Evolutionary conservation across 208 protist species (phyloP), one percentile per base, ranked within the genome.

Genomic region (Trypanosoma avium): DNA sequence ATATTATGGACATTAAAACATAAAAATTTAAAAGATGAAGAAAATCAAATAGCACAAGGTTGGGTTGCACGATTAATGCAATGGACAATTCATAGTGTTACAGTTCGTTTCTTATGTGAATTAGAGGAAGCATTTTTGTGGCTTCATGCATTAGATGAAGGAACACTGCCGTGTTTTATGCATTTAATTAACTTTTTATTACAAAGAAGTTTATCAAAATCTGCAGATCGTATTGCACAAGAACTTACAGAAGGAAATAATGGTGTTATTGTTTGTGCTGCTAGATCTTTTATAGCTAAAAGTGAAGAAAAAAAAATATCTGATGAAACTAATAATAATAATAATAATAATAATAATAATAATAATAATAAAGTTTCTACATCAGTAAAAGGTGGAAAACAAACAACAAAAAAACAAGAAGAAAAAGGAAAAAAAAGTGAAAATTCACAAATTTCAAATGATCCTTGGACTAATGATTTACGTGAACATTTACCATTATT

Each of bases 141-240:
- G 87, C 65, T 92, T 40, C 33, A 53, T 19, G 48, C 33, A 32
- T 54, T 96, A 54, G 71, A 73, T 32, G 68, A 75, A 5, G 73
- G 86, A 60, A 83, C 81, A 9, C 65, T 94, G 30, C 86, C 90
- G 10, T 81, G 79, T 61, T 87, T 96, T 52, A 43, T 96, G 64
- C 90, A 96, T 68, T 57, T 92, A 15, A 70, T 96, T 10, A 94
- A 94, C 68, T 70, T 82, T 46, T 56, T 96, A 8, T 63, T 94
- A 56, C 83, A 90, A 73, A 82, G 90, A 59, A 92, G 83, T 60
- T 70, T 92, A 6, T 96, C 90, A 30, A 96, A 96, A 65, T 78
- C 75, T 22, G 90, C 87, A 0, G 86, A 93, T 58, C 84, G 87
- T 45, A 78, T 94, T 33, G 81, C 87, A 22, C 63, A 84, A 48